Percentiles rank a stretch among this genome's conserved stretches.
These are phyloP conservation scores for Atkinsonella texensis DNA, from an alignment of 2,329 filamentous ascomycete species.

Conservation along the genomic window DNA sequence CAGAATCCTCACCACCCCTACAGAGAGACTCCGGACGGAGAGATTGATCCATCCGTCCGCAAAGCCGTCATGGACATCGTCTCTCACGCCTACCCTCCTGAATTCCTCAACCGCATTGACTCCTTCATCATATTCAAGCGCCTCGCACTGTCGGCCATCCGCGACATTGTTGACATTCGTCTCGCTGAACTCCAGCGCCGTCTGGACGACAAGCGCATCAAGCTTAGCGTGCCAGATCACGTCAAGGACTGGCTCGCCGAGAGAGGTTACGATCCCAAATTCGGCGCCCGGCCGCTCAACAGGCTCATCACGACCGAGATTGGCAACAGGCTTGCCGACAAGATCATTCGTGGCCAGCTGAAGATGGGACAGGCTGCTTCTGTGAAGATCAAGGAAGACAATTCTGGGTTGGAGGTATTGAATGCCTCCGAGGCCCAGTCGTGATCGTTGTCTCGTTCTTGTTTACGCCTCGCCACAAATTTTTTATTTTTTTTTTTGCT, in stretches of 20 bases:
- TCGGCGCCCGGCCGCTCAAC: conserved; percentile 83
- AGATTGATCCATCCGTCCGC: conserved; percentile 62
- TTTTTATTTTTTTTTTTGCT: background rate
- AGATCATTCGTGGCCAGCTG: conserved; percentile 78
- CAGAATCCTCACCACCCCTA: conserved; percentile 53
- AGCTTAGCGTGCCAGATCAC: conserved; percentile 54
- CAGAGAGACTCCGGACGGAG: conserved; percentile 49
- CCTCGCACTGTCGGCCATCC: conserved; percentile 62
- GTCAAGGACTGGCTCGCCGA: conserved; percentile 82
- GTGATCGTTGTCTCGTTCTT: background rate
- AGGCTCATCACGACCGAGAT: conserved; percentile 84
- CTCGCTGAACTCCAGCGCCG: conserved; percentile 72
- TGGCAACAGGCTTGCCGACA: conserved; percentile 76
- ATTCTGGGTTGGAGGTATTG: conserved; percentile 42
- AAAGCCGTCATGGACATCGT: conserved; percentile 84
- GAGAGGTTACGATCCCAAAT: conserved; percentile 80
- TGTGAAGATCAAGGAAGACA: conserved; percentile 55
- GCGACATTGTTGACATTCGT: conserved; percentile 90
- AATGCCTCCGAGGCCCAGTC: conserved; percentile 9
- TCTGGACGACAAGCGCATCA: conserved; percentile 76
- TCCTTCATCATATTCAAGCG: conserved; percentile 95
- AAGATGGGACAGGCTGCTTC: conserved; percentile 62
- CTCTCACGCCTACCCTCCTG: conserved; percentile 61
- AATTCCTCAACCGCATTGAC: conserved; percentile 94
- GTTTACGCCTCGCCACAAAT: background rate